phyloP scores from a whole-genome alignment of 1,284 basidiomycete species.

The Takashimella koratensis region DNA sequence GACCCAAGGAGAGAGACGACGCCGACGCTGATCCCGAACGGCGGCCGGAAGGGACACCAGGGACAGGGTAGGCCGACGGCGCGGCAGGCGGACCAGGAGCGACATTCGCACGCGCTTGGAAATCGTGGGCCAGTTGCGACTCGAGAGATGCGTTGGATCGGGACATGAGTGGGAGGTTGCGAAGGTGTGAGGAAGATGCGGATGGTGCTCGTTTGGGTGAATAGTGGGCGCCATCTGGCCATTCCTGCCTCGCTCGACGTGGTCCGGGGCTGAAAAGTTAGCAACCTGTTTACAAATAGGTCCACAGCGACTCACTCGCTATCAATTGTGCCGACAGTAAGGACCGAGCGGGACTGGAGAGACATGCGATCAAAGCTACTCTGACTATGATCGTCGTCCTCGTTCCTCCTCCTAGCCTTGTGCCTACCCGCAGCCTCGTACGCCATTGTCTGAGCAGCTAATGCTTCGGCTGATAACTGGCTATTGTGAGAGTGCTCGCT shows the following conservation, averaged over 20 bases:
- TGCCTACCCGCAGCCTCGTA: conserved; percentile 51
- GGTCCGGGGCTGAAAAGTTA: conserved; percentile 69
- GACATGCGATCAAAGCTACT: conserved; percentile 78
- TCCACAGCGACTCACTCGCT: conserved; percentile 39
- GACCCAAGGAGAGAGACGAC: conserved; percentile 13
- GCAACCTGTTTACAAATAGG: not conserved
- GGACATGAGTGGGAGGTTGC: conserved; percentile 67
- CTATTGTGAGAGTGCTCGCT: not conserved
- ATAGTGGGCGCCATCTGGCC: conserved; percentile 12
- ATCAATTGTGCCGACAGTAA: conserved; percentile 45
- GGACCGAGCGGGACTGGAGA: conserved; percentile 47
- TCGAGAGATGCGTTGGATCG: conserved; percentile 76
- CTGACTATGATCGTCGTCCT: conserved; percentile 85
- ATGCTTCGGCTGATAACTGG: not conserved
- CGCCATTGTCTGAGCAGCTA: conserved; percentile 5
- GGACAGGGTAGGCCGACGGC: conserved; percentile 19
- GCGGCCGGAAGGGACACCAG: conserved; percentile 9
- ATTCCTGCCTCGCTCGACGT: conserved; percentile 48
- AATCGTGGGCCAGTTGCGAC: conserved; percentile 72
- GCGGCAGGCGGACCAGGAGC: conserved; percentile 29
- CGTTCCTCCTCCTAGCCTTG: conserved; percentile 75
- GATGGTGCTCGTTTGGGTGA: conserved; percentile 17
- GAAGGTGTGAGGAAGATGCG: conserved; percentile 64
- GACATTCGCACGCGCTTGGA: conserved; percentile 67
- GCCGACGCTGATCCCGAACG: conserved; percentile 7